Evolutionary conservation across 2,329 filamentous ascomycete genomes (phyloP), one percentile per base, ranked within the genome.

Genomic region (Aspergillus sp.): DNA sequence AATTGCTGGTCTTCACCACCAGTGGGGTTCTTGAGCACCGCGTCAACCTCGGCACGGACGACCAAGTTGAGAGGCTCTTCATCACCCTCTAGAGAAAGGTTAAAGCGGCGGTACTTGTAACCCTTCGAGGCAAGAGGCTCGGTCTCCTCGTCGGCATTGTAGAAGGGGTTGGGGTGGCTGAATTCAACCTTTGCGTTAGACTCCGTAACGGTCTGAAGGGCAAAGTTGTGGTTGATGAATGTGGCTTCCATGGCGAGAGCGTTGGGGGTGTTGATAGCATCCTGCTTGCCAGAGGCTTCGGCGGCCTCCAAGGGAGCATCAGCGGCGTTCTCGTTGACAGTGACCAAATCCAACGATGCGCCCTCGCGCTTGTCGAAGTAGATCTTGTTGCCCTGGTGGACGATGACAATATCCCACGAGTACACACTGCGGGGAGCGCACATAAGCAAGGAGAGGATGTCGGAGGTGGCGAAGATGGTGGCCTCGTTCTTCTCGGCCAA

Each of bases 141-240:
- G 57, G 90, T 92, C 80, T 98, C 93, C 74, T 96, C 92, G 49
- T 90, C 84, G 40, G 91, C 82, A 78, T 96, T 96, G 84, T 99
- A 97, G 86, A 99, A 99, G 70, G 95, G 95, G 80, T 98, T 97
- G 73, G 90, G 87, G 80, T 96, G 84, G 59, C 86, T 72, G 87
- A 98, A 95, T 67, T 90, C 85, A 64, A 92, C 83, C 82, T 95
- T 96, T 74, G 86, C 81, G 63, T 91, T 86, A 66, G 84, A 89
- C 82, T 99, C 95, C 68, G 86, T 78, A 65, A 99, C 93, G 52
- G 96, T 91, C 82, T 99, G 95, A 77, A 96, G 91, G 67, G 91
- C 90, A 77, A 99, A 99, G 83, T 98, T 96, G 85, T 98, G 95
- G 86, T 99, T 99, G 85, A 99, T 99, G 82, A 97, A 96, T 52